Percentiles rank a stretch among this genome's conserved stretches.
phyloP scores from a whole-genome alignment of 306 rosid species.

The Neltuma alba region DNA sequence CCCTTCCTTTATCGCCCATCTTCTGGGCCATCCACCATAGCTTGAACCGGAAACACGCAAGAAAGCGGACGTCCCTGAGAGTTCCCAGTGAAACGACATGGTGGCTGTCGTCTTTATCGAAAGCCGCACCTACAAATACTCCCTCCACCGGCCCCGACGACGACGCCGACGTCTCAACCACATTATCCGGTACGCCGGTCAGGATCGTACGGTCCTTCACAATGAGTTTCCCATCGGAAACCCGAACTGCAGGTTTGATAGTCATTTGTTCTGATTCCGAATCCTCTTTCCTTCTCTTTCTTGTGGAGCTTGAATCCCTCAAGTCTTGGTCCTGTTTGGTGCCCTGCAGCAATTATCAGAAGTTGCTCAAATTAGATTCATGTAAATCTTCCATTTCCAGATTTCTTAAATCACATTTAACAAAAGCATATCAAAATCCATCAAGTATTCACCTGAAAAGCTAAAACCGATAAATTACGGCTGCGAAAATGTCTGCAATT shows the following conservation, averaged over 20 bases:
- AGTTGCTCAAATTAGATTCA: not conserved
- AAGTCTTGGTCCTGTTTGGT: not conserved
- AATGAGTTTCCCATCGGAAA: slow-evolving; percentile 62
- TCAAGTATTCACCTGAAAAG: slow-evolving; percentile 53
- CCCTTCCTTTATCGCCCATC: slow-evolving; percentile 77
- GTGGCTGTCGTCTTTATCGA: slow-evolving; percentile 55
- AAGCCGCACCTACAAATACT: slow-evolving; percentile 61
- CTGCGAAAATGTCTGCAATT: slow-evolving; percentile 34
- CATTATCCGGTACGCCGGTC: slow-evolving; percentile 70
- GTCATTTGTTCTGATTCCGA: slow-evolving; percentile 56
- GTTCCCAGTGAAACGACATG: slow-evolving; percentile 73
- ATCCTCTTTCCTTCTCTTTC: not conserved
- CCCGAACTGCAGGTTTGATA: slow-evolving; percentile 63
- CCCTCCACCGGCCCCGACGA: slow-evolving; percentile 70
- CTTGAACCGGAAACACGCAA: slow-evolving; percentile 90
- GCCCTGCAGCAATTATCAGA: slow-evolving; percentile 40
- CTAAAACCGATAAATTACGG: slow-evolving; percentile 27
- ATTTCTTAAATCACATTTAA: not conserved
- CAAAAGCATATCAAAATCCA: not conserved
- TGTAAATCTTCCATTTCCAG: not conserved
- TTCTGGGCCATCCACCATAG: slow-evolving; percentile 98
- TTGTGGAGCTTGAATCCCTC: not conserved
- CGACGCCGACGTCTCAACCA: slow-evolving; percentile 63
- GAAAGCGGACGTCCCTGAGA: slow-evolving; percentile 61
- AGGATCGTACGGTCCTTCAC: slow-evolving; percentile 74